phyloP scores from a whole-genome alignment of 2,329 filamentous ascomycete genomes.

The Aspergillus spinulosporus region DNA sequence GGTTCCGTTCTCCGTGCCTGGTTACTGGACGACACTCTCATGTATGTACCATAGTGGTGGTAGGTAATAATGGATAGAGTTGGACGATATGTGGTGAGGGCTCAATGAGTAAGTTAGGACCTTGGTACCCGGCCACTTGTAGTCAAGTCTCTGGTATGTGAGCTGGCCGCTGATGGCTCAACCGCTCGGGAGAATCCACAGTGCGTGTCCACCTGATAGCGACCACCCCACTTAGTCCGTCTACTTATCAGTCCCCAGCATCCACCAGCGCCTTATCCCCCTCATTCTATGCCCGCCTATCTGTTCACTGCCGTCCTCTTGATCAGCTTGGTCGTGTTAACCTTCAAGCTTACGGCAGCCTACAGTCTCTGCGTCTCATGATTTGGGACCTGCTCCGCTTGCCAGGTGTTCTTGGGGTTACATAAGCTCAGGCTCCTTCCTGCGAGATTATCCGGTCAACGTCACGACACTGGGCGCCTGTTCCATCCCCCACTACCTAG shows the following conservation, averaged over 20 bases:
- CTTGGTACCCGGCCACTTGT: not conserved
- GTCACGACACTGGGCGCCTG: conserved; percentile 6
- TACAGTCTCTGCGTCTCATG: not conserved
- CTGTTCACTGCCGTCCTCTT: not conserved
- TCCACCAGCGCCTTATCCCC: conserved; percentile 12
- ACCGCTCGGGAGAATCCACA: conserved; percentile 9
- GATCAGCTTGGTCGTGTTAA: not conserved
- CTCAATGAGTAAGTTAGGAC: not conserved
- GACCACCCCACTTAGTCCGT: conserved; percentile 21
- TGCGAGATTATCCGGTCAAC: not conserved
- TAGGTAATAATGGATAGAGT: conserved; percentile 17
- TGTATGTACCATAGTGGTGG: conserved; percentile 20
- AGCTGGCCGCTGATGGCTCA: not conserved
- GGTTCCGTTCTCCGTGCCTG: not conserved
- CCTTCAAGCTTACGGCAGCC: not conserved
- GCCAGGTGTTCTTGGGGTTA: not conserved
- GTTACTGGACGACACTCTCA: conserved; percentile 1
- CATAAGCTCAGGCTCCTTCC: conserved; percentile 8
- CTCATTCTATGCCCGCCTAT: not conserved
- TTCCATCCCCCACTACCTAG: not conserved
- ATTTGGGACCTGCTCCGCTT: not conserved
- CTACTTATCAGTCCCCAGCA: conserved; percentile 23
- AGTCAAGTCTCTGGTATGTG: not conserved
- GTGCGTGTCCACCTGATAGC: conserved; percentile 19
- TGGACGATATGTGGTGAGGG: conserved; percentile 2